Conservation (phyloP, 2,329 filamentous ascomycete species). For the Trichoderma koningiopsis region DNA sequence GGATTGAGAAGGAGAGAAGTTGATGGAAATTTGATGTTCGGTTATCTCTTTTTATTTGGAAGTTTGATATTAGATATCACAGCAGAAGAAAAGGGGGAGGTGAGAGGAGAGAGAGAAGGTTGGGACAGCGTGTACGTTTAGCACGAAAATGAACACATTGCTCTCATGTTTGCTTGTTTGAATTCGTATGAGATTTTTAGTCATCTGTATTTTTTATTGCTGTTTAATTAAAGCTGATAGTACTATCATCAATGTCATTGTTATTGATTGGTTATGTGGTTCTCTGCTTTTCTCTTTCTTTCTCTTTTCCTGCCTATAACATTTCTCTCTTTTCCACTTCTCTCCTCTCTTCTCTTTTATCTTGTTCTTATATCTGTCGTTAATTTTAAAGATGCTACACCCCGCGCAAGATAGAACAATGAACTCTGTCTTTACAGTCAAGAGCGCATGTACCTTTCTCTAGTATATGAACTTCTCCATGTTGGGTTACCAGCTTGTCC, state of each 20-base stretch:
- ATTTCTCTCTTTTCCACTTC: background rate
- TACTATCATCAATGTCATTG: background rate
- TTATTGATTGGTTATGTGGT: background rate
- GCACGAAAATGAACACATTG: conserved; percentile 9
- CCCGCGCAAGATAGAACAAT: background rate
- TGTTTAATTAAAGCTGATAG: background rate
- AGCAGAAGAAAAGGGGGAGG: background rate
- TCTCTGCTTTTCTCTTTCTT: background rate
- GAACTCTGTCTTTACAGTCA: background rate
- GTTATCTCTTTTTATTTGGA: background rate
- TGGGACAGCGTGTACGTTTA: conserved; percentile 11
- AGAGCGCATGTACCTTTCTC: background rate
- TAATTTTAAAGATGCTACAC: background rate
- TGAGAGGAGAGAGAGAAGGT: background rate
- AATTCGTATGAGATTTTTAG: conserved; percentile 1
- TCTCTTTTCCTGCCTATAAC: background rate
- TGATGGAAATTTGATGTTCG: background rate
- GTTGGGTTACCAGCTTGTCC: background rate
- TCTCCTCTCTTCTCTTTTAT: background rate
- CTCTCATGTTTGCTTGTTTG: background rate
- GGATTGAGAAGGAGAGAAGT: background rate
- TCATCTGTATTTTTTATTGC: conserved; percentile 5
- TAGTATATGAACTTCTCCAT: background rate
- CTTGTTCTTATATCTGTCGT: background rate
- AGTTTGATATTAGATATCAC: background rate